These are phyloP conservation scores for Cantharellus cinnabarinus DNA, from an alignment of 768 basidiomycete genomes.

Conservation along the genomic window DNA sequence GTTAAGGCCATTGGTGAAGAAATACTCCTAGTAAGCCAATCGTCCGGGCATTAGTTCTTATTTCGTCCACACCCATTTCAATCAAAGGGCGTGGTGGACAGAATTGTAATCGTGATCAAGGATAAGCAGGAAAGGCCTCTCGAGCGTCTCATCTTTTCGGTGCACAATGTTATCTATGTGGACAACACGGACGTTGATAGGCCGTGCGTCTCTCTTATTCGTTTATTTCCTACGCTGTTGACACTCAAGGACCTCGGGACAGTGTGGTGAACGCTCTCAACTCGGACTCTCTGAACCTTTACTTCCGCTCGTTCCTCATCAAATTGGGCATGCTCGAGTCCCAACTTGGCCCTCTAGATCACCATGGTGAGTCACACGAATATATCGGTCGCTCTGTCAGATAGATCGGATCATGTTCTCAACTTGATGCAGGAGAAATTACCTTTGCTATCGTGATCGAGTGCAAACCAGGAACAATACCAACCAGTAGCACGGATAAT, in stretches of 20 bases:
- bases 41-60: constrained; percentile 2
- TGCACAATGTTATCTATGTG: constrained; percentile 62
- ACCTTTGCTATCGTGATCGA: constrained; percentile 76
- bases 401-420: constrained; percentile 2
- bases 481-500: constrained; percentile 21
- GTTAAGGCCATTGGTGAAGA: constrained; percentile 68
- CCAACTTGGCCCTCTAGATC: constrained; percentile 27
- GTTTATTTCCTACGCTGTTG: neutral
- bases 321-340: constrained; percentile 64
- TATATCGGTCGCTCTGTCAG: neutral
- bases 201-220: constrained; percentile 23
- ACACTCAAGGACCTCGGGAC: constrained; percentile 6
- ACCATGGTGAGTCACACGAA: neutral
- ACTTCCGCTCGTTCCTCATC: constrained; percentile 65
- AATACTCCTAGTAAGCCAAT: constrained; percentile 31
- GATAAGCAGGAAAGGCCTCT: constrained; percentile 56
- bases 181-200: constrained; percentile 51
- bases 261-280: constrained; percentile 35
- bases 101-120: constrained; percentile 71
- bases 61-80: neutral
- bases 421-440: constrained; percentile 42
- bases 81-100: constrained; percentile 51
- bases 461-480: constrained; percentile 43
- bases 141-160: constrained; percentile 78
- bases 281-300: constrained; percentile 38